phyloP scores from a whole-genome alignment of 2,329 filamentous ascomycete genomes.

The Plectosphaerella plurivora region DNA sequence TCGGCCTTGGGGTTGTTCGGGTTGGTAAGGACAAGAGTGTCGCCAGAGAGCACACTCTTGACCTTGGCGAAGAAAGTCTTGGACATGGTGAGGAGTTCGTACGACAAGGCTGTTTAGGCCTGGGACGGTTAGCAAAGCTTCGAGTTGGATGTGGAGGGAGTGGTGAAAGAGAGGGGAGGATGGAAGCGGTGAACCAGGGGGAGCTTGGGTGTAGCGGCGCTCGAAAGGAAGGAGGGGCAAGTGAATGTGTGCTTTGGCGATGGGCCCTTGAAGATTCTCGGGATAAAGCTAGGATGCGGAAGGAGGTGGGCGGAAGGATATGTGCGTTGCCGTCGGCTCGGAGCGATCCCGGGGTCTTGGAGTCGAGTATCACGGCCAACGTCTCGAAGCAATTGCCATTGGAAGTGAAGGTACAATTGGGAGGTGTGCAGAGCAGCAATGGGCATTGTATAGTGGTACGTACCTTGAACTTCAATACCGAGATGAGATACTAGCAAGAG shows the following conservation, averaged over 20 bases:
- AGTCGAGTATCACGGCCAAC: not conserved
- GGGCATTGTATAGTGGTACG: not conserved
- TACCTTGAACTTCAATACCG: not conserved
- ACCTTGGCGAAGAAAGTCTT: constrained; percentile 66
- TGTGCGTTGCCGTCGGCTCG: too few species aligned
- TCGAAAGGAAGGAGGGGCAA: not conserved
- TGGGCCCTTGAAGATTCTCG: too few species aligned
- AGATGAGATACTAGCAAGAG: not conserved
- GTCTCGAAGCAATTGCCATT: not conserved
- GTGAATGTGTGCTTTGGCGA: not conserved
- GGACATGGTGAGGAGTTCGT: constrained; percentile 32
- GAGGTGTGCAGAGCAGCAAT: not conserved
- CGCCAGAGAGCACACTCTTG: constrained; percentile 91
- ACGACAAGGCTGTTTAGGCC: constrained; percentile 1
- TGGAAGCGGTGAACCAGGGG: not conserved
- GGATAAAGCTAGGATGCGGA: too few species aligned
- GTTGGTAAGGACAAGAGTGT: constrained; percentile 81
- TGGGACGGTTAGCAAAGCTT: not conserved
- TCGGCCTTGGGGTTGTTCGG: constrained; percentile 78
- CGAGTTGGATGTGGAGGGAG: not conserved
- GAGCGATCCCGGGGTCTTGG: too few species aligned
- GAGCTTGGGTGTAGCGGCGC: not conserved
- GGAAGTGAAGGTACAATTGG: not conserved
- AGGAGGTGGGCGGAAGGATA: too few species aligned
- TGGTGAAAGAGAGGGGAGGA: not conserved